A percentile compares a stretch with the other conserved stretches of the same genome.
Evolutionary conservation across 108 stramenopile genomes (phyloP).

Genomic region (Aurantiochytrium sp.): DNA sequence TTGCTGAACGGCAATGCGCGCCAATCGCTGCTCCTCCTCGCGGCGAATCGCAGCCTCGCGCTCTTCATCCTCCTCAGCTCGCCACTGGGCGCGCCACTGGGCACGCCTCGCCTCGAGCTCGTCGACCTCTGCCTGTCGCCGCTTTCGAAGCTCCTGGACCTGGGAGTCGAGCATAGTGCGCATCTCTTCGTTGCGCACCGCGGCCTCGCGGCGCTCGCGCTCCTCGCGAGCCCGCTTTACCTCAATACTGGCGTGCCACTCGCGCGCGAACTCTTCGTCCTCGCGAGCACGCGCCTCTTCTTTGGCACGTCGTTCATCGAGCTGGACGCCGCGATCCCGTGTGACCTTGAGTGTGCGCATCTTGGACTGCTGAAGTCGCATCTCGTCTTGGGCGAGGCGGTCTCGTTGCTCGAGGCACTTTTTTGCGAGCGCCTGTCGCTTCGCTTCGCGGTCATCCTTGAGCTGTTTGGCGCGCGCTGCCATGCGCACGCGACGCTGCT

Average conservation of each 20-base stretch:
- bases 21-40: not conserved
- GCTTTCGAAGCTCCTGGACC: not conserved
- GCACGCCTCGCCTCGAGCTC: not conserved
- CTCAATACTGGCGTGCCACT: not conserved
- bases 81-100: not conserved
- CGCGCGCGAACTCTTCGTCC: not conserved
- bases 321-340: not conserved
- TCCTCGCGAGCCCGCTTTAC: not conserved
- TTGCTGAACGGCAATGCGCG: not conserved
- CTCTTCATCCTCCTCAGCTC: not conserved
- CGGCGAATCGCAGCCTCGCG: not conserved
- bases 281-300: not conserved
- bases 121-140: not conserved
- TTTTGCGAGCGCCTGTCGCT: not conserved
- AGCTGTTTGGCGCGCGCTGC: not conserved
- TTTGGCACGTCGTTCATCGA: not conserved
- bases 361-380: not conserved
- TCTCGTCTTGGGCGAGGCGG: not conserved
- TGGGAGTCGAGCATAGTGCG: not conserved
- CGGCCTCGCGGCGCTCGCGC: not conserved
- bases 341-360: not conserved
- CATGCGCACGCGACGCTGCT: not conserved
- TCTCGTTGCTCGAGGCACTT: not conserved
- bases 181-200: not conserved
- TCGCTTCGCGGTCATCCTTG: not conserved